Evolutionary conservation across 768 basidiomycete genomes (phyloP).

Genomic region (Rhodosporidiobolus odoratus): DNA sequence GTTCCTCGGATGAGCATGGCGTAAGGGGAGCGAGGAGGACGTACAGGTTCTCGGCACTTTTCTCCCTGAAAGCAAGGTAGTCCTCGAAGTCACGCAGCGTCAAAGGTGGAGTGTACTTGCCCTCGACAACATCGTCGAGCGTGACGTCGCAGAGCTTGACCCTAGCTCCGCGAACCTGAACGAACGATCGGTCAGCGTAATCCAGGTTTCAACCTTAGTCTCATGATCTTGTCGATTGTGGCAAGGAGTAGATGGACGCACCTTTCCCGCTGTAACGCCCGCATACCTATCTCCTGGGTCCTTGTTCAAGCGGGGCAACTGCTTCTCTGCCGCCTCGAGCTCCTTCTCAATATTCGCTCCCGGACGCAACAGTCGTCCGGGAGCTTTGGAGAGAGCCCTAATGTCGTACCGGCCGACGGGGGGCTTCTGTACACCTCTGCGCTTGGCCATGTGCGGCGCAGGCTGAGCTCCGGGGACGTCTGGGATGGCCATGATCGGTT

Average conservation of each 20-base stretch:
- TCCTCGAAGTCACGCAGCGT: slow-evolving; percentile 33
- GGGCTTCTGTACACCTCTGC: not conserved
- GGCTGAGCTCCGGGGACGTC: not conserved
- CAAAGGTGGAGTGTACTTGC: slow-evolving; percentile 25
- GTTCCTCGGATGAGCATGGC: not conserved
- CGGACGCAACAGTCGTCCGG: slow-evolving; percentile 12
- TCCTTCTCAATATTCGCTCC: slow-evolving; percentile 19
- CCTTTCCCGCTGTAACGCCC: slow-evolving; percentile 17
- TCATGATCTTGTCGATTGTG: no score
- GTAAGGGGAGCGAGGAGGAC: not conserved
- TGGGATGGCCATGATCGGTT: slow-evolving; percentile 4
- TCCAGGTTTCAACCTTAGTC: no score
- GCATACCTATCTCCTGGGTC: not conserved
- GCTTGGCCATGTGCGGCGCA: not conserved
- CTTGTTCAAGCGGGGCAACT: not conserved
- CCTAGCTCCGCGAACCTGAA: slow-evolving; percentile 22
- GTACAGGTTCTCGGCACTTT: slow-evolving; percentile 30
- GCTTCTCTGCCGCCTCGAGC: slow-evolving; percentile 3
- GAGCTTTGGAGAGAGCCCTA: slow-evolving; percentile 3
- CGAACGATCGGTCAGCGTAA: no score
- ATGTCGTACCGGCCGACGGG: slow-evolving; percentile 23
- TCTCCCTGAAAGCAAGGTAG: slow-evolving; percentile 28
- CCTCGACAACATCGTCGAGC: slow-evolving; percentile 23
- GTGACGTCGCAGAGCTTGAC: slow-evolving; percentile 30
- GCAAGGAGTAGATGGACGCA: slow-evolving; percentile 4